Conservation (phyloP, 1,284 basidiomycete species). For the Fomitopsis schrenkii region DNA sequence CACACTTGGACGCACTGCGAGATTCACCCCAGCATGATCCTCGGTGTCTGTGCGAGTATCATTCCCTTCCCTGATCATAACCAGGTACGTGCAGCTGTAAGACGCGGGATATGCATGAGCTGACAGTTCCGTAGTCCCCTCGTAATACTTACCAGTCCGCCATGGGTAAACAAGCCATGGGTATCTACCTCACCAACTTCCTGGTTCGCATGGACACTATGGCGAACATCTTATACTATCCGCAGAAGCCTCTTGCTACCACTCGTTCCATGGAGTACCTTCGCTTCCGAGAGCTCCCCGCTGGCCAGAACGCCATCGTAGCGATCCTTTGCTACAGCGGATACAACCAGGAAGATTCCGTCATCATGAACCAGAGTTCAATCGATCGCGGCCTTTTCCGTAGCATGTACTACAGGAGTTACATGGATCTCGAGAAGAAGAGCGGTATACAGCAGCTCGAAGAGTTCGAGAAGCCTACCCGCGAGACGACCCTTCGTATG, state of each 20-base stretch:
- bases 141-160: constrained; percentile 99
- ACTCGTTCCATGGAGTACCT: constrained; percentile 99
- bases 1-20: constrained; percentile 99
- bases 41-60: constrained; percentile 97
- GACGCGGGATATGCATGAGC: constrained; percentile 1
- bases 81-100: constrained; percentile 55
- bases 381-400: constrained; percentile 98
- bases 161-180: constrained; percentile 99
- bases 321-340: constrained; percentile 99
- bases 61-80: constrained; percentile 99
- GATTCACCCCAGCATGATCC: constrained; percentile 99
- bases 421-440: constrained; percentile 98
- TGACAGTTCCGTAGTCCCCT: constrained; percentile 65
- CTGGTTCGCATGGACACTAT: constrained; percentile 98
- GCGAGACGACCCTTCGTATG: constrained; percentile 92
- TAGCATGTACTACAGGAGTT: constrained; percentile 97
- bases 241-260: constrained; percentile 97
- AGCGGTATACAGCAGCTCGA: constrained; percentile 90
- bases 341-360: constrained; percentile 99
- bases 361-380: constrained; percentile 99
- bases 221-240: constrained; percentile 98
- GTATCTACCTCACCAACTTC: constrained; percentile 97
- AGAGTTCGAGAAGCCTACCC: constrained; percentile 95
- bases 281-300: constrained; percentile 95
- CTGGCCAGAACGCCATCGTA: constrained; percentile 97